Percentiles rank a stretch among this genome's conserved stretches.
Conservation (phyloP, 2,329 filamentous ascomycete genomes). For the Rhynchosporium agropyri region DNA sequence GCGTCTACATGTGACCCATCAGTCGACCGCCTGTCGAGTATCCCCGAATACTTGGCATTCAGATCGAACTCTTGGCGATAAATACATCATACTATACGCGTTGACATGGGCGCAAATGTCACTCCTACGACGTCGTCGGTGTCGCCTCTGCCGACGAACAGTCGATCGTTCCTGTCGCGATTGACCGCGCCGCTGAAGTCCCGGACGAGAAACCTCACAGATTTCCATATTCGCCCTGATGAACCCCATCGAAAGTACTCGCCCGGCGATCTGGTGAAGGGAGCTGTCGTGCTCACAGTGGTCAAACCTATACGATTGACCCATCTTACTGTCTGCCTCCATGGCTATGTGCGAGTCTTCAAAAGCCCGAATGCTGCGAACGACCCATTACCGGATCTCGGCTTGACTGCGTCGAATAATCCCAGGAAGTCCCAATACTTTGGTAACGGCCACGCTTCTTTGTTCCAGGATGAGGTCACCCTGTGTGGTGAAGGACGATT, state of each 20-base stretch:
- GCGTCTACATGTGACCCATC: constrained; percentile 20
- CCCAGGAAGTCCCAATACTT: constrained; percentile 57
- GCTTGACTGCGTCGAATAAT: constrained; percentile 42
- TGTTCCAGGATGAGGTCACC: constrained; percentile 82
- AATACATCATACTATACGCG: constrained; percentile 27
- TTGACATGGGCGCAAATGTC: constrained; percentile 42
- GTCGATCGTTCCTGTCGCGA: constrained; percentile 44
- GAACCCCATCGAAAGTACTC: constrained; percentile 78
- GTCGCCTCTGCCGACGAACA: constrained; percentile 33
- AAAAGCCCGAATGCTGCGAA: constrained; percentile 64
- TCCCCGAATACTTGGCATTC: constrained; percentile 36
- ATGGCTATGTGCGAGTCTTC: constrained; percentile 79
- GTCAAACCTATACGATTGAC: constrained; percentile 77
- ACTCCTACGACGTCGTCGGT: constrained; percentile 35
- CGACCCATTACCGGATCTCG: constrained; percentile 47
- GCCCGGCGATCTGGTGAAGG: constrained; percentile 73
- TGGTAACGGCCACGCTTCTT: constrained; percentile 75
- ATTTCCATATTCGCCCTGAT: constrained; percentile 77
- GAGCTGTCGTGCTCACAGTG: constrained; percentile 71
- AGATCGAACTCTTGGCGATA: constrained; percentile 39
- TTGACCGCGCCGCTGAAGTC: constrained; percentile 49
- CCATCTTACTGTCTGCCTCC: constrained; percentile 75
- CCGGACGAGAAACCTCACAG: constrained; percentile 66
- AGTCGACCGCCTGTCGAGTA: constrained; percentile 24
- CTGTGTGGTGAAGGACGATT: constrained; percentile 78